Percentiles rank a stretch among this genome's conserved stretches.
phyloP scores from a whole-genome alignment of 768 basidiomycete species.

The Cubamyces sp. region DNA sequence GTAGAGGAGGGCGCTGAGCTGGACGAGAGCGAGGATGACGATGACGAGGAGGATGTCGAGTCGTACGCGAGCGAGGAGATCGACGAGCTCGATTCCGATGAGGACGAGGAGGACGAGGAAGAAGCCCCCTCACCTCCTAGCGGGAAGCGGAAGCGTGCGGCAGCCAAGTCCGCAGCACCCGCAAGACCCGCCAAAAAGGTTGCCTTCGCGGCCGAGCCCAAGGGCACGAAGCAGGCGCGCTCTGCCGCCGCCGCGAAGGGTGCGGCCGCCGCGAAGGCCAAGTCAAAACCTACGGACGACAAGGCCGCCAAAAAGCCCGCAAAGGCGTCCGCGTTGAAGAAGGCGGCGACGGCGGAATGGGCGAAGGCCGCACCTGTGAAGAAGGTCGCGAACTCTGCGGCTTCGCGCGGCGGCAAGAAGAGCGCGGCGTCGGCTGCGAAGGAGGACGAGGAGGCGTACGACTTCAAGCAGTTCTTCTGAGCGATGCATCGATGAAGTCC shows the following conservation, averaged over 20 bases:
- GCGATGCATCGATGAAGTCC: too few relatives aligned
- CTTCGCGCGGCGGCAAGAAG: conserved; percentile 33
- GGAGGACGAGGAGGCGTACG: conserved; percentile 49
- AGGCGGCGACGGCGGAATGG: conserved; percentile 16
- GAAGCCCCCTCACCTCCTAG: conserved; percentile 38
- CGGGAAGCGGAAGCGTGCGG: conserved; percentile 39
- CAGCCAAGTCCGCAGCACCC: conserved; percentile 12
- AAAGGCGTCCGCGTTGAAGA: conserved; percentile 10
- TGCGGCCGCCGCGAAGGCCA: conserved; percentile 13
- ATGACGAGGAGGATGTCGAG: conserved; percentile 44
- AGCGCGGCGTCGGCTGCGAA: conserved; percentile 21
- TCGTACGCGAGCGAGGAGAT: conserved; percentile 43
- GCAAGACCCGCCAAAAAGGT: conserved; percentile 40
- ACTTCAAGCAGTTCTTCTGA: conserved; percentile 62
- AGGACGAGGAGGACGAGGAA: conserved; percentile 47
- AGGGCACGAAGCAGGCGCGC: conserved; percentile 32
- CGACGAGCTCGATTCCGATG: conserved; percentile 44
- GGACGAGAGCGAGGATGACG: conserved; percentile 41
- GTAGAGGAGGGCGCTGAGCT: conserved; percentile 34
- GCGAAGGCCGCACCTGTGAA: conserved; percentile 29
- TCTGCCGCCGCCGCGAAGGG: conserved; percentile 30
- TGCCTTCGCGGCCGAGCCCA: conserved; percentile 36
- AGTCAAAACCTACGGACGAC: conserved; percentile 5
- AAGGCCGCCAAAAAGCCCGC: conserved; percentile 10
- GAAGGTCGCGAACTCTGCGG: conserved; percentile 43